Conservation (phyloP, 2,329 filamentous ascomycete species). For the Penicillium oxalicum region DNA sequence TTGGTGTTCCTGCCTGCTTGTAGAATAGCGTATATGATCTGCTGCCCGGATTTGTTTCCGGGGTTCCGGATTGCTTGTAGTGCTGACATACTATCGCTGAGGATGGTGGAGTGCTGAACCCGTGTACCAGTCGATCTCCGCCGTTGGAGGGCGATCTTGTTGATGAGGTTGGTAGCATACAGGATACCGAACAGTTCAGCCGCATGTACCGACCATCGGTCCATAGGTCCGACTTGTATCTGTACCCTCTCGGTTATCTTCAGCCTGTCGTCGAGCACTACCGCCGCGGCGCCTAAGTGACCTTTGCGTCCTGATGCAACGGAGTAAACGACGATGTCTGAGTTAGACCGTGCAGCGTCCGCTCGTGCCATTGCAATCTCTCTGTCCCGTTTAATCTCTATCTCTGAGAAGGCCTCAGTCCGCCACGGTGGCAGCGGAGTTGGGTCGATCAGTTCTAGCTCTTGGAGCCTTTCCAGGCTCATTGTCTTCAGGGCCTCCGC, state of each 20-base stretch:
- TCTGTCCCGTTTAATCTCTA: slow-evolving; percentile 19
- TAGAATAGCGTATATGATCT: slow-evolving; percentile 15
- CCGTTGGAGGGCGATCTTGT: slow-evolving; percentile 4
- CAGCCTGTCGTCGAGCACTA: slow-evolving; percentile 1
- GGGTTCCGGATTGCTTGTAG: slow-evolving; percentile 9
- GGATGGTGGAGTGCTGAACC: background rate
- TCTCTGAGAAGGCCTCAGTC: slow-evolving; percentile 15
- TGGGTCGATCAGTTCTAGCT: slow-evolving; percentile 23
- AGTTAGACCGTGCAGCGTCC: slow-evolving; percentile 4
- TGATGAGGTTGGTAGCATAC: slow-evolving; percentile 13
- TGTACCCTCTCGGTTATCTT: slow-evolving; percentile 5
- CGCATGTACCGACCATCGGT: slow-evolving; percentile 18
- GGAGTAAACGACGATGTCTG: slow-evolving; percentile 13
- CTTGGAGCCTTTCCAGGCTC: slow-evolving; percentile 9
- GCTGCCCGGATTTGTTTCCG: slow-evolving; percentile 16
- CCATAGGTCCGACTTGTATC: slow-evolving; percentile 13
- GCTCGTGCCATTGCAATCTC: slow-evolving; percentile 16
- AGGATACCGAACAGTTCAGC: slow-evolving; percentile 21
- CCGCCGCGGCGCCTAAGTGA: slow-evolving; percentile 12
- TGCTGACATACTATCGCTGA: background rate
- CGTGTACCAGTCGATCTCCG: background rate
- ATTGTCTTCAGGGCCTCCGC: slow-evolving; percentile 17
- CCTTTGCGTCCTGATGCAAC: slow-evolving; percentile 16
- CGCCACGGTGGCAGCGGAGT: slow-evolving; percentile 17
- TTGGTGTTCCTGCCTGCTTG: slow-evolving; percentile 11